phyloP scores from a whole-genome alignment of 139 green algal genomes.

The Coelastrella sp. region DNA sequence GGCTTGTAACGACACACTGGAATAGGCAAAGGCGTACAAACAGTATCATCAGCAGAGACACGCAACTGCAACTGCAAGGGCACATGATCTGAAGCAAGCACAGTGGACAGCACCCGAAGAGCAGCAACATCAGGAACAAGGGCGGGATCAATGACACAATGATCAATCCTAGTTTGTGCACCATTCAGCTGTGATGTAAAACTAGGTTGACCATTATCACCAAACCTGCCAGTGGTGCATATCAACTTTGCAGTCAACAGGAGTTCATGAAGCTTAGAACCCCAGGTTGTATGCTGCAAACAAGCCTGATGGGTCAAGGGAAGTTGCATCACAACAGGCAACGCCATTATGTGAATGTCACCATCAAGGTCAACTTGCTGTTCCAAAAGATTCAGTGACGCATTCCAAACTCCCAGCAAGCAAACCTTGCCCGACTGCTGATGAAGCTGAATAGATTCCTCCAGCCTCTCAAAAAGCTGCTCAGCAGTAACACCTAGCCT shows the following conservation, averaged over 20 bases:
- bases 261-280: neutral
- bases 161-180: neutral
- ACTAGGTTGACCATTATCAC: slow-evolving; percentile 3
- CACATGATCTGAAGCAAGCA: neutral
- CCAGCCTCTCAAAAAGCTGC: neutral
- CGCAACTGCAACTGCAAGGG: neutral
- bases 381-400: neutral
- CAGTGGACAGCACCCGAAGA: neutral
- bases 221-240: neutral
- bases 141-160: neutral
- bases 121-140: slow-evolving; percentile 5
- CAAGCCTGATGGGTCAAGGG: neutral
- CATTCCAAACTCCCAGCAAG: neutral
- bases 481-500: neutral
- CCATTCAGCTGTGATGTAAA: neutral
- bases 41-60: neutral
- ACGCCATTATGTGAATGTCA: neutral
- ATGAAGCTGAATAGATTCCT: neutral
- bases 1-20: neutral
- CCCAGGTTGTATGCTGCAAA: neutral
- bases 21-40: neutral
- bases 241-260: neutral
- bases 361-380: slow-evolving; percentile 5
- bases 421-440: neutral
- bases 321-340: neutral